These are phyloP conservation scores for Trichophyton equinum DNA, from an alignment of 2,329 filamentous ascomycete genomes.

Conservation along the genomic window DNA sequence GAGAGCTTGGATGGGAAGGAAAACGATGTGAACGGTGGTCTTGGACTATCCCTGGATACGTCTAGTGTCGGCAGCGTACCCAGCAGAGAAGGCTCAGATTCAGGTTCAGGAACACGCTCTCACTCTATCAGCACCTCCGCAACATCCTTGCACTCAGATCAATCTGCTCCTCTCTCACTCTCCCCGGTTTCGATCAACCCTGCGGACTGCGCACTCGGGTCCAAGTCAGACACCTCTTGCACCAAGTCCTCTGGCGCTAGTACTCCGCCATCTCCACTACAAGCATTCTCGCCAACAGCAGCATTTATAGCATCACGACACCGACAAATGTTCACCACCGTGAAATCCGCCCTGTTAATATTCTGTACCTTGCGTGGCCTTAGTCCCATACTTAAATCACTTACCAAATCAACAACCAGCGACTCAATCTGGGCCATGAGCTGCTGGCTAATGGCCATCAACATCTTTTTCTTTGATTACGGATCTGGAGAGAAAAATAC, in stretches of 20 bases:
- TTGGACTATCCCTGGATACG: slow-evolving; percentile 32
- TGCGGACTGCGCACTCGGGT: slow-evolving; percentile 22
- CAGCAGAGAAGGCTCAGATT: slow-evolving; percentile 19
- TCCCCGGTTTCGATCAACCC: slow-evolving; percentile 15
- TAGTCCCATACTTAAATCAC: slow-evolving; percentile 87
- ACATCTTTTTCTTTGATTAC: slow-evolving; percentile 98
- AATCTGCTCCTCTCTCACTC: slow-evolving; percentile 19
- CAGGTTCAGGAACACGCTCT: slow-evolving; percentile 23
- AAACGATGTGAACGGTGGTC: slow-evolving; percentile 25
- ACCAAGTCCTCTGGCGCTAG: neutral
- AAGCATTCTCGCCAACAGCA: slow-evolving; percentile 19
- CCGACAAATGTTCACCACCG: slow-evolving; percentile 59
- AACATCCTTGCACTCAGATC: slow-evolving; percentile 42
- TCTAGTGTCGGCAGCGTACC: slow-evolving; percentile 24
- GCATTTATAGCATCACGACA: slow-evolving; percentile 41
- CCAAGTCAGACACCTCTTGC: slow-evolving; percentile 18
- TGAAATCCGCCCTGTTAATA: slow-evolving; percentile 85
- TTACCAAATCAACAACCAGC: slow-evolving; percentile 82
- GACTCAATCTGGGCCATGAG: slow-evolving; percentile 98
- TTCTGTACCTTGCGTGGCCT: slow-evolving; percentile 85
- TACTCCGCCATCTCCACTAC: slow-evolving; percentile 8
- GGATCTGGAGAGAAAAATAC: slow-evolving; percentile 40
- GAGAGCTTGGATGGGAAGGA: slow-evolving; percentile 14
- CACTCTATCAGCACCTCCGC: slow-evolving; percentile 44
- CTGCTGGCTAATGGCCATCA: slow-evolving; percentile 83